Base-by-base conservation (phyloP, 208 protist genomes). In the Lotmaria passim region DNA sequence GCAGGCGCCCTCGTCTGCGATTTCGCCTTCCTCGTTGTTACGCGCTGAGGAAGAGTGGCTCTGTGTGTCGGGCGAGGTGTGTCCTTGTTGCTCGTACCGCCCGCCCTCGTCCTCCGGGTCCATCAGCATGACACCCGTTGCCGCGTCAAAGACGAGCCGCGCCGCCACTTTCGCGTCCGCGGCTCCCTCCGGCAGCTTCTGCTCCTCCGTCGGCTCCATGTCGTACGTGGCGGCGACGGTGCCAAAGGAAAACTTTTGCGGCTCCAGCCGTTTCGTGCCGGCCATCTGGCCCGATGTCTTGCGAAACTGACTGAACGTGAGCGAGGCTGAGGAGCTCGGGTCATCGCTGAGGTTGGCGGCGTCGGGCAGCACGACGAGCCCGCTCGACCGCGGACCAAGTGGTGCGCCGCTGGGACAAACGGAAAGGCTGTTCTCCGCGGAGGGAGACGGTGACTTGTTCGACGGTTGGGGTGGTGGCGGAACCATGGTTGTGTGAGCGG, bases 151-250 rank as follows among this genome's bases (percentile, higher is more conserved):
- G 33, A 79, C 19, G 15, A 93, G 70, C 17, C 87, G 78, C 14
- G 87, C 81, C 28, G 75, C 82, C 17, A 90, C 70, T 59, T 93
- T 93, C 3, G 58, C 68, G 52, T 74, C 68, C 47, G 73, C 82
- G 38, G 88, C 79, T 3, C 71, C 68, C 0, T 75, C 24, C 43
- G 61, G 64, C 31, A 59, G 31, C 47, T 0, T 15, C 43, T 77
- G 47, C 26, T 72, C 68, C 8, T 89, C 82, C 26, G 2, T 50
- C 3, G 86, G 86, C 26, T 81, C 75, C 21, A 72, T 57, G 23
- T 76, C 41, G 80, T 91, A 91, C 39, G 30, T 55, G 31, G 57
- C 24, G 19, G 82, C 73, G 30, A 87, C 69, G 17, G 50, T 74
- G 44, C 86, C 86, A 51, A 91, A 89, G 6, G 69, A 69, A 31